Conservation (phyloP, 306 rosid genomes). For the Medicago truncatula region MtrunA17r5.0-ANR NC_053048.1:46314001-46314500, state of each 20-base stretch:
- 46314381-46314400: not conserved
- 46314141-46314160: constrained; percentile 28
- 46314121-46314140: constrained; percentile 67
- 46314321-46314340: constrained; percentile 70
- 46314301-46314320: constrained; percentile 75
- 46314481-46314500: too few relatives aligned
- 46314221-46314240: constrained; percentile 36
- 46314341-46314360: constrained; percentile 44
- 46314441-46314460: too few relatives aligned
- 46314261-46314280: constrained; percentile 41
- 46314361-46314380: constrained; percentile 55
- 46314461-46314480: too few relatives aligned
- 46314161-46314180: not conserved
- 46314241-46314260: constrained; percentile 28
- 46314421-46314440: not conserved
- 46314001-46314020: not conserved
- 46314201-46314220: constrained; percentile 78
- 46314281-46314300: constrained; percentile 45
- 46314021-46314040: not conserved
- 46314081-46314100: constrained; percentile 59
- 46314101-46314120: constrained; percentile 66
- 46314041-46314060: constrained; percentile 42
- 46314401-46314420: not conserved
- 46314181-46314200: constrained; percentile 47
- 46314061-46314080: constrained; percentile 57